phyloP scores from a whole-genome alignment of 2,329 filamentous ascomycete genomes.

The Alternaria brassicae region DNA sequence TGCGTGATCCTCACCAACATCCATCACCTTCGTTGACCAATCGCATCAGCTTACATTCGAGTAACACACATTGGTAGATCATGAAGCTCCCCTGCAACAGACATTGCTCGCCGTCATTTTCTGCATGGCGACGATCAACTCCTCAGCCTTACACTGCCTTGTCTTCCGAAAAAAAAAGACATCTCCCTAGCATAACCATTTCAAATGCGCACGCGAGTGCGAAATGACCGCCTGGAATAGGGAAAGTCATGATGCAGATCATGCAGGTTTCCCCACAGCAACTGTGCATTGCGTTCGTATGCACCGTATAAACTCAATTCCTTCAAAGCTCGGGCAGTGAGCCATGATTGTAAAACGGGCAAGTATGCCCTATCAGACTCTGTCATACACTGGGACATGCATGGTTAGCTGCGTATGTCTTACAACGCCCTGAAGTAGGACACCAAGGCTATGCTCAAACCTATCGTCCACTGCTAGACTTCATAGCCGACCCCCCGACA shows the following conservation, averaged over 20 bases:
- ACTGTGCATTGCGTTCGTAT: background rate
- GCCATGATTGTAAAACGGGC: background rate
- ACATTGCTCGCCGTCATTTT: background rate
- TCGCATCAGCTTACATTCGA: background rate
- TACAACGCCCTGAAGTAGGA: background rate
- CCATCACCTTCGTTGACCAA: background rate
- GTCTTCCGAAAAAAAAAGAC: background rate
- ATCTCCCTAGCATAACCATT: background rate
- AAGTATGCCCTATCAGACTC: background rate
- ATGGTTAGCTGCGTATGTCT: background rate
- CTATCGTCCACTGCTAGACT: background rate
- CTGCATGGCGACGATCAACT: too few relatives aligned
- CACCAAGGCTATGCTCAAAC: background rate
- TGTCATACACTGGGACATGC: background rate
- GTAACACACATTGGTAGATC: background rate
- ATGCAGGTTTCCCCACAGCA: background rate
- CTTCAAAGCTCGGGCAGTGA: background rate
- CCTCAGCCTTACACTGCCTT: too few relatives aligned
- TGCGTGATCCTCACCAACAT: background rate
- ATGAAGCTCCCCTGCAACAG: background rate
- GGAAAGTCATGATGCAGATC: background rate
- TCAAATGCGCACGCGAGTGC: background rate
- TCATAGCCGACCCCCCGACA: background rate
- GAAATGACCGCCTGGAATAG: background rate
- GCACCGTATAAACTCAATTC: background rate